Evolutionary conservation across 1,139 yeast genomes (phyloP).

Genomic region (Magnusiomyces sp.): DNA sequence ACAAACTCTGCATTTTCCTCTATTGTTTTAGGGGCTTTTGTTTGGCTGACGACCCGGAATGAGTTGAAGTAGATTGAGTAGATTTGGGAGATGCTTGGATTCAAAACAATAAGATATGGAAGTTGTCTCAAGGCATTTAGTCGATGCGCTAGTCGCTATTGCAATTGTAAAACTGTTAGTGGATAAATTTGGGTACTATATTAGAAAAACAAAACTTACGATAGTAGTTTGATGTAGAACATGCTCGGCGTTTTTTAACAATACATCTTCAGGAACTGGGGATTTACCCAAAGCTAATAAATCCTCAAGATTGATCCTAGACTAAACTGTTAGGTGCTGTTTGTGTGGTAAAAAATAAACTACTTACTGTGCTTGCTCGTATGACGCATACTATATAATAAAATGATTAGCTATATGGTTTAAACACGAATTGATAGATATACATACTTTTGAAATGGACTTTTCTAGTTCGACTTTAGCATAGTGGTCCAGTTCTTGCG

Average conservation of each 20-base stretch:
- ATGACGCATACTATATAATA: slow-evolving; percentile 5
- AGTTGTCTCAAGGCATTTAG: slow-evolving; percentile 59
- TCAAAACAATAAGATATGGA: slow-evolving; percentile 76
- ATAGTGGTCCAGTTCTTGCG: slow-evolving; percentile 1
- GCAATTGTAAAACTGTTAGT: background rate
- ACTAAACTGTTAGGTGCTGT: background rate
- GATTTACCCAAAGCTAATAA: slow-evolving; percentile 22
- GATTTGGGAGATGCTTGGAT: slow-evolving; percentile 82
- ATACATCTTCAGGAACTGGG: slow-evolving; percentile 24
- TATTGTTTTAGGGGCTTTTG: slow-evolving; percentile 37
- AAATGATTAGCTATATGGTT: background rate
- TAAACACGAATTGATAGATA: background rate
- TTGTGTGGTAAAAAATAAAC: background rate
- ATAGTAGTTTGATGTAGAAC: slow-evolving; percentile 39
- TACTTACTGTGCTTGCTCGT: slow-evolving; percentile 9
- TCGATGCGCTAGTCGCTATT: slow-evolving; percentile 43
- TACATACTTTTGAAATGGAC: slow-evolving; percentile 9
- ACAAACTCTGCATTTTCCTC: slow-evolving; percentile 49
- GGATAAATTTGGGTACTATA: background rate
- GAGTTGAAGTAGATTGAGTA: slow-evolving; percentile 67
- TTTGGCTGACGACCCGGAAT: slow-evolving; percentile 49
- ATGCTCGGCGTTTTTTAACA: slow-evolving; percentile 34
- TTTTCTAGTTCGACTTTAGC: slow-evolving; percentile 5
- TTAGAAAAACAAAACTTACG: slow-evolving; percentile 25
- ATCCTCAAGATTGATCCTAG: slow-evolving; percentile 21